Evolutionary conservation across 1,284 basidiomycete species (phyloP).

Genomic region (Caloboletus firmus): DNA sequence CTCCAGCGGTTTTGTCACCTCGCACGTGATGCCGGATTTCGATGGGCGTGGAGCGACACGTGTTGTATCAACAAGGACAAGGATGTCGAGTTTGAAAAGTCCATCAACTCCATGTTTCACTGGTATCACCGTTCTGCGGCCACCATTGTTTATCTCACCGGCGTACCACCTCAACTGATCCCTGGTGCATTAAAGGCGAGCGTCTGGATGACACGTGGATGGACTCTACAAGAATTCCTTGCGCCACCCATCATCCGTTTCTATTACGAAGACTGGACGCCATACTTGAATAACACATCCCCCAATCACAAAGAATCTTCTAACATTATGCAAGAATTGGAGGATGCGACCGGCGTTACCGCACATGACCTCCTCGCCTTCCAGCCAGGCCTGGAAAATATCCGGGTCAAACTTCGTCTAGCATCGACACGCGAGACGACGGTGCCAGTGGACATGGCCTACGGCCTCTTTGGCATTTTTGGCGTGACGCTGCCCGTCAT

Average conservation of each 20-base stretch:
- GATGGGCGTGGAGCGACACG: constrained; percentile 31
- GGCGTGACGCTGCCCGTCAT: constrained; percentile 16
- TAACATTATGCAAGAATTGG: constrained; percentile 21
- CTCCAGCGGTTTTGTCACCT: constrained; percentile 20
- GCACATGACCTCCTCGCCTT: constrained; percentile 12
- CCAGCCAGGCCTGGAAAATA: constrained; percentile 12
- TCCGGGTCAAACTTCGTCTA: constrained; percentile 22
- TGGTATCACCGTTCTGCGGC: constrained; percentile 22
- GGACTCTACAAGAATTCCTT: constrained; percentile 31
- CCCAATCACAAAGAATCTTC: constrained; percentile 19
- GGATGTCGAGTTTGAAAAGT: constrained; percentile 21
- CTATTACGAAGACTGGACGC: constrained; percentile 27
- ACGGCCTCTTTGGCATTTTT: constrained; percentile 27
- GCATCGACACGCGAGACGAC: constrained; percentile 28
- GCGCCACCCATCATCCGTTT: constrained; percentile 26
- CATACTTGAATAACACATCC: constrained; percentile 17
- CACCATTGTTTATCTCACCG: constrained; percentile 24
- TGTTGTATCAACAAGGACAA: constrained; percentile 30
- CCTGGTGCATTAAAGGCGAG: constrained; percentile 15
- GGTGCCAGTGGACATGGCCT: constrained; percentile 25
- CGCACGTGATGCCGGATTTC: constrained; percentile 9
- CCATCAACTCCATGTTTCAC: constrained; percentile 29
- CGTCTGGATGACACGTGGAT: constrained; percentile 28
- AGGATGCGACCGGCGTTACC: constrained; percentile 11
- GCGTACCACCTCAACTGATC: constrained; percentile 10